Evolutionary conservation across 257 asterid species (phyloP).

Genomic region (Penstemon barbatus): DNA sequence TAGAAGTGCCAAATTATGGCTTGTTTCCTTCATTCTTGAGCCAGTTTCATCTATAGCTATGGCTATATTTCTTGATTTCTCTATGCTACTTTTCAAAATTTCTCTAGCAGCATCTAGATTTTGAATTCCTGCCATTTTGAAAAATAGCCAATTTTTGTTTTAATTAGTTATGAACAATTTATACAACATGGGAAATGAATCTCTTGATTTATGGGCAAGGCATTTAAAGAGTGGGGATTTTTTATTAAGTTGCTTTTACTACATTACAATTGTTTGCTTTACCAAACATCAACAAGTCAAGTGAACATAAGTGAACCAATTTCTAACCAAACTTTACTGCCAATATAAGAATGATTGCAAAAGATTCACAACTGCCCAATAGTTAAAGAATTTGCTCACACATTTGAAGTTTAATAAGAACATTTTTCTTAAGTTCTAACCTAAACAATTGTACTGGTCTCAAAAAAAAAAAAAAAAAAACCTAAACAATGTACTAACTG

Average conservation of each 20-base stretch:
- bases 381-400: conserved; percentile 29
- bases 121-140: conserved; percentile 38
- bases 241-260: neutral
- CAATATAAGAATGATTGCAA: conserved; percentile 42
- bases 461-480: too few species aligned
- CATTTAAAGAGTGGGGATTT: neutral
- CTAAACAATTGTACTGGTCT: too few species aligned
- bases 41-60: conserved; percentile 37
- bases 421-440: conserved; percentile 24
- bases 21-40: conserved; percentile 38
- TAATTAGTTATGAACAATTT: neutral
- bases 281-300: conserved; percentile 53
- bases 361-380: conserved; percentile 43
- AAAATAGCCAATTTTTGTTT: neutral
- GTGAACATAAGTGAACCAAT: conserved; percentile 42
- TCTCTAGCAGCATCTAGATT: conserved; percentile 53
- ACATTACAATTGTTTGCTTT: conserved; percentile 27
- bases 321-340: conserved; percentile 77
- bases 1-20: conserved; percentile 36
- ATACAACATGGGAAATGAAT: neutral
- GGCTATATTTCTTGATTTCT: conserved; percentile 55
- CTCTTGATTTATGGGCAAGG: conserved; percentile 8
- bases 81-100: conserved; percentile 51
- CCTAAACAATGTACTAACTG: neutral
- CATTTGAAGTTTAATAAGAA: neutral